Evolutionary conservation across 2,329 filamentous ascomycete species (phyloP), one percentile per base, ranked within the genome.

Genomic region (Rhinocladiella similis): DNA sequence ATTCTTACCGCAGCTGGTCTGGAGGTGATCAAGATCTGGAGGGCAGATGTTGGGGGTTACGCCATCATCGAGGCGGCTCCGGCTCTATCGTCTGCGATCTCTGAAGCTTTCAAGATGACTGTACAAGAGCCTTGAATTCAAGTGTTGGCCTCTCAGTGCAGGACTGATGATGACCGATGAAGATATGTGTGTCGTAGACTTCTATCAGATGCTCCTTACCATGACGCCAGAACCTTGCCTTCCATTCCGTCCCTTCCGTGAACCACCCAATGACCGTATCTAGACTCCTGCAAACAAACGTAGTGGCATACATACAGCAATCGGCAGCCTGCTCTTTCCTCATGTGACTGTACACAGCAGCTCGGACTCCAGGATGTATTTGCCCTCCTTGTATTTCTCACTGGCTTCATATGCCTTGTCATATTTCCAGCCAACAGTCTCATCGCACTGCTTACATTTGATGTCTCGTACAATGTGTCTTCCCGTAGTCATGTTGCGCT

Each of bases 321-420:
- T 9, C 10, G 29, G 6, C 6, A 33, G 29, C 10, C 6, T 33
- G 6, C 7, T 33, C 29, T 9, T 12, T 9, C 10, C 10, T 33
- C 29, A 65, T 35, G 54, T 59, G 22, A 65, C 62, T 13, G 56
- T 58, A 50, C 63, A 65, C 7, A 65, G 52, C 54, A 65, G 46
- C 36, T 64, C 63, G 4, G 53, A 60, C 48, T 65, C 63, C 55
- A 99, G 81, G 58, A 99, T 99, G 72, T 89, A 97, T 77, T 97
- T 99, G 54, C 91, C 92, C 80, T 99, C 94, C 79, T 99, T 99
- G 77, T 99, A 99, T 77, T 96, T 96, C 82, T 99, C 93, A 63
- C 82, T 87, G 33, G 79, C 75, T 77, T 99, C 94, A 72, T 89
- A 97, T 1, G 94, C 94, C 77, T 95, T 96, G 75, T 99, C 94